Base-by-base conservation (phyloP, 805 yeast species). In the Sugiyamaella marilandica region DNA sequence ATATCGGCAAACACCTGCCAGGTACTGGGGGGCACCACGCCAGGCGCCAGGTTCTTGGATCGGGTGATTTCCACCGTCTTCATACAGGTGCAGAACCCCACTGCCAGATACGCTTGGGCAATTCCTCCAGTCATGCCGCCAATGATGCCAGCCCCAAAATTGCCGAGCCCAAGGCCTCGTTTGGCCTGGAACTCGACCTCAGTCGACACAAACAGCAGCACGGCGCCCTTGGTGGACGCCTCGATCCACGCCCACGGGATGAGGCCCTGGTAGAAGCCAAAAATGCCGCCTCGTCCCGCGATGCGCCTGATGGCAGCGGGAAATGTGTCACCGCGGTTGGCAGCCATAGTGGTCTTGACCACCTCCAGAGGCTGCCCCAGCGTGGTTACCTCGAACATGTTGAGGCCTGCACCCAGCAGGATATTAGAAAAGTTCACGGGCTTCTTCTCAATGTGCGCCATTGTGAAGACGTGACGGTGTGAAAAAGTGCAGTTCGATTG, bases 191-290 rank as follows among this genome's bases (percentile, higher is more conserved):
- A 88, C 71, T 94, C 98, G 49, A 90, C 87, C 68, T 94, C 98
- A 45, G 95, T 83, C 45, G 96, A 85, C 33, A 90, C 97, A 64
- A 94, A 94, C 61, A 94, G 76, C 52, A 94, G 76, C 7, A 91
- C 96, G 4, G 98, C 97, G 69, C 99, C 99, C 70, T 94, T 94
- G 35, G 99, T 94, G n/a, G 96, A 87, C 9, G 97, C 99, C 72
- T 92, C 99, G 62, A 94, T 87, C 97, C 98, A 91, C 5, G 98
- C 99, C 99, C 99, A 94, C 45, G 99, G 99, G 59, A 92, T 91
- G 67, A 94, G 77, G 32, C 99, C 99, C 71, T 94, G 99, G 73
- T 91, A 94, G 74, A 91, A 94, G 0, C 98, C 99, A 29, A 80
- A 67, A 14, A 85, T 63, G 50, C 99, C 99, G 59, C 99, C 99